phyloP scores from a whole-genome alignment of 2,329 filamentous ascomycete species.

The Hypoxylon sp. region DNA sequence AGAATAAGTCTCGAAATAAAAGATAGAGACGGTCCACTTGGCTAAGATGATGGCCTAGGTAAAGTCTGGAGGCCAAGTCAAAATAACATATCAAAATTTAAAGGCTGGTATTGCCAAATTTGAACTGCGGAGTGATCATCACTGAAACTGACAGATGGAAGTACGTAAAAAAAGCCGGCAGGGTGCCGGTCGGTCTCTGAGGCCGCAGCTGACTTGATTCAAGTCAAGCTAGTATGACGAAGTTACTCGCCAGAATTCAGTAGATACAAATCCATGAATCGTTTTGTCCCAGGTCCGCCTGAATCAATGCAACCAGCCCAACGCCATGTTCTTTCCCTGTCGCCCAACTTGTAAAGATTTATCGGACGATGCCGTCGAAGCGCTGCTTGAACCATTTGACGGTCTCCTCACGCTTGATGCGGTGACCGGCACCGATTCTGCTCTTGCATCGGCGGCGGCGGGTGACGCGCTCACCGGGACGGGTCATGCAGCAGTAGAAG shows the following conservation, averaged over 20 bases:
- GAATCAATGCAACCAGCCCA: conserved; percentile 53
- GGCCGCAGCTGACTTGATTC: conserved; percentile 73
- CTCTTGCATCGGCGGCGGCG: conserved; percentile 92
- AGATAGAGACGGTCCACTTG: background rate
- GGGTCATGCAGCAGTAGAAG: conserved; percentile 99
- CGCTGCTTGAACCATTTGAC: conserved; percentile 93
- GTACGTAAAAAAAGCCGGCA: conserved; percentile 66
- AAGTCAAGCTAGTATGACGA: conserved; percentile 66
- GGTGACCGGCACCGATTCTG: conserved; percentile 87
- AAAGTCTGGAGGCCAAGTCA: background rate
- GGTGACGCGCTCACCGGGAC: conserved; percentile 96
- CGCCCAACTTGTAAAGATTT: conserved; percentile 62
- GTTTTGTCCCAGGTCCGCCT: conserved; percentile 58
- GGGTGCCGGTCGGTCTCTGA: conserved; percentile 78
- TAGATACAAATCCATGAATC: conserved; percentile 56
- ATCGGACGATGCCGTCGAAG: conserved; percentile 99
- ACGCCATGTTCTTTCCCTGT: conserved; percentile 50
- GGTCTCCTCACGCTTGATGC: conserved; percentile 94
- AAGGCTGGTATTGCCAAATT: background rate
- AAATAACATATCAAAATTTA: background rate
- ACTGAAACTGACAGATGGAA: conserved; percentile 39
- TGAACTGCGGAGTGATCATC: conserved; percentile 32
- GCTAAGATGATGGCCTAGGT: background rate
- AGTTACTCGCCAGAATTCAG: conserved; percentile 57
- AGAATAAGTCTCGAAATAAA: background rate